Conservation (phyloP, 116 monocot species). For the Cymodocea nodosa region DNA sequence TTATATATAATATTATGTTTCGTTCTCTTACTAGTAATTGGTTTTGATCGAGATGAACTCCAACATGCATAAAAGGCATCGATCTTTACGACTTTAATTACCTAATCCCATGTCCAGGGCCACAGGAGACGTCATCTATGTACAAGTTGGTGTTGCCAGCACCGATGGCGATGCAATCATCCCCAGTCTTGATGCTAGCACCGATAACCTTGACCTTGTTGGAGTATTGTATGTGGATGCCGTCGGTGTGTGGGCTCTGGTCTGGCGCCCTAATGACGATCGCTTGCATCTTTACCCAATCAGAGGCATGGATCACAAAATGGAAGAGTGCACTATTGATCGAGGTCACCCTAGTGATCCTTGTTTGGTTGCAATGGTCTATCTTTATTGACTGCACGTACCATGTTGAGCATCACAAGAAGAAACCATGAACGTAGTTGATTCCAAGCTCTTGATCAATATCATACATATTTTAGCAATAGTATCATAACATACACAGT, state of each 20-base stretch:
- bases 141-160: constrained; percentile 16
- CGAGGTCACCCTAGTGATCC: constrained; percentile 16
- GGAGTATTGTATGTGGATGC: constrained; percentile 35
- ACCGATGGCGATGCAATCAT: constrained; percentile 45
- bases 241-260: constrained; percentile 51
- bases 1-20: too few relatives aligned
- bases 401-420: background rate
- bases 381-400: constrained; percentile 20
- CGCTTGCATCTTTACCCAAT: constrained; percentile 13
- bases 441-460: too few relatives aligned
- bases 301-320: constrained; percentile 13
- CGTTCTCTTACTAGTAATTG: too few relatives aligned
- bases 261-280: constrained; percentile 26
- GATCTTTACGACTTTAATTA: background rate
- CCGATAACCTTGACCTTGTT: constrained; percentile 11
- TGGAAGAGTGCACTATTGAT: constrained; percentile 31
- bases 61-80: too few relatives aligned
- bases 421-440: too few relatives aligned
- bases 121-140: constrained; percentile 25
- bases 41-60: too few relatives aligned
- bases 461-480: too few relatives aligned
- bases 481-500: too few relatives aligned
- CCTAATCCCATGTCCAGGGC: constrained; percentile 57
- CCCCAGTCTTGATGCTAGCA: constrained; percentile 22
- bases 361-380: constrained; percentile 13